These are phyloP conservation scores for Fusarium anthophilum DNA, from an alignment of 2,329 filamentous ascomycete species.

Conservation along the genomic window DNA sequence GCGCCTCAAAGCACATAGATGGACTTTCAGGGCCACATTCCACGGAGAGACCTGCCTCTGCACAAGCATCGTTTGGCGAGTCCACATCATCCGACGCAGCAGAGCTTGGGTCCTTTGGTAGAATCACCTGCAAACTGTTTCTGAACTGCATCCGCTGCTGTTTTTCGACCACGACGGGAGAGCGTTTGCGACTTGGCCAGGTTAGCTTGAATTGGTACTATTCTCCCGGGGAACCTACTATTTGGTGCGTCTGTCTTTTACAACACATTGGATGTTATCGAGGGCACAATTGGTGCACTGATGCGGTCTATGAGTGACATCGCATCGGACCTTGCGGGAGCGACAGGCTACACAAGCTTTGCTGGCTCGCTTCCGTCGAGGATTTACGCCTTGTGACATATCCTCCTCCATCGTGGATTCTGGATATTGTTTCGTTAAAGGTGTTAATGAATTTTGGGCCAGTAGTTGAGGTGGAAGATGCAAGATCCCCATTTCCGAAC, in stretches of 20 bases:
- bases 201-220: neutral
- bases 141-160: neutral
- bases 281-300: constrained; percentile 23
- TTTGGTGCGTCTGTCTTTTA: constrained; percentile 11
- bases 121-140: neutral
- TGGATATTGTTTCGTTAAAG: fast-evolving
- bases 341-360: constrained; percentile 22
- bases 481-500: neutral
- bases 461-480: neutral
- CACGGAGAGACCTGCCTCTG: neutral
- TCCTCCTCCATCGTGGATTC: neutral
- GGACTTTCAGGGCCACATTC: neutral
- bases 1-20: neutral
- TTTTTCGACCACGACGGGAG: neutral
- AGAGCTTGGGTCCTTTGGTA: neutral
- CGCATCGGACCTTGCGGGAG: constrained; percentile 20
- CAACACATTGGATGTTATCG: constrained; percentile 19
- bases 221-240: neutral
- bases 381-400: too few relatives aligned
- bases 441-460: neutral
- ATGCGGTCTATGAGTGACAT: constrained; percentile 14
- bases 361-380: constrained; percentile 6
- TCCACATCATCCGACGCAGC: neutral
- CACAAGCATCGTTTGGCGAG: neutral
- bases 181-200: neutral